Percentiles rank a stretch among this genome's conserved stretches.
phyloP scores from a whole-genome alignment of 352 stramenopile genomes.

The Heterotrichella gracilis region DNA sequence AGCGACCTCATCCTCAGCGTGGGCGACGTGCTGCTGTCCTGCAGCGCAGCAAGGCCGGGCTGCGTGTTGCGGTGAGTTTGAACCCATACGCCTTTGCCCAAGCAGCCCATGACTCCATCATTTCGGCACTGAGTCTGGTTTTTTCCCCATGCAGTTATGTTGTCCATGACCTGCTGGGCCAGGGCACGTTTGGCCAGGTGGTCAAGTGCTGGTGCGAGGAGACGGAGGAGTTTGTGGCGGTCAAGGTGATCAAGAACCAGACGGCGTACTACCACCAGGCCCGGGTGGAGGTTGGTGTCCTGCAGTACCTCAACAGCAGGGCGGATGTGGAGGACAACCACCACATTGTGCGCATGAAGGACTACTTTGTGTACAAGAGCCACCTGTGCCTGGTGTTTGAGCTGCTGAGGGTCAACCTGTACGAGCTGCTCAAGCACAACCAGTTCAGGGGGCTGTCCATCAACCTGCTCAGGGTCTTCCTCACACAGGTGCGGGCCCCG shows the following conservation, averaged over 20 bases:
- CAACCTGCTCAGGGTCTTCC: conserved; percentile 40
- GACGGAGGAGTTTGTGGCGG: conserved; percentile 44
- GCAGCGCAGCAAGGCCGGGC: too few species aligned
- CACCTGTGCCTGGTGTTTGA: conserved; percentile 87
- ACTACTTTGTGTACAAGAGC: conserved; percentile 55
- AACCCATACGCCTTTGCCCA: too few species aligned
- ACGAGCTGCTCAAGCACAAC: conserved; percentile 67
- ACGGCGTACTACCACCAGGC: conserved; percentile 69
- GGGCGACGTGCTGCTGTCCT: too few species aligned
- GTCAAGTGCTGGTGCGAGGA: conserved; percentile 52
- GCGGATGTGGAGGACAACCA: conserved; percentile 25
- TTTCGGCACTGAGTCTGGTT: too few species aligned
- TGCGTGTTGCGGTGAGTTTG: too few species aligned
- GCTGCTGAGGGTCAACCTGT: conserved; percentile 65
- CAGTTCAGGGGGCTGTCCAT: conserved; percentile 68
- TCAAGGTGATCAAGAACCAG: conserved; percentile 93
- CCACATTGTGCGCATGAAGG: conserved; percentile 51
- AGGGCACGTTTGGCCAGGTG: conserved; percentile 88
- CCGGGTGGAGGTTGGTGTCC: conserved; percentile 63
- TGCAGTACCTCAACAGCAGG: conserved; percentile 36
- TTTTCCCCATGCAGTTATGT: conserved; percentile 64
- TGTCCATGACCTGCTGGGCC: conserved; percentile 61
- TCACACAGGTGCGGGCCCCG: too few species aligned
- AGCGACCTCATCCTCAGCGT: too few species aligned
- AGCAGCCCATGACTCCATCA: too few species aligned